phyloP scores from a whole-genome alignment of 2,329 filamentous ascomycete genomes.

The Ceratocystis alfenasii region DNA sequence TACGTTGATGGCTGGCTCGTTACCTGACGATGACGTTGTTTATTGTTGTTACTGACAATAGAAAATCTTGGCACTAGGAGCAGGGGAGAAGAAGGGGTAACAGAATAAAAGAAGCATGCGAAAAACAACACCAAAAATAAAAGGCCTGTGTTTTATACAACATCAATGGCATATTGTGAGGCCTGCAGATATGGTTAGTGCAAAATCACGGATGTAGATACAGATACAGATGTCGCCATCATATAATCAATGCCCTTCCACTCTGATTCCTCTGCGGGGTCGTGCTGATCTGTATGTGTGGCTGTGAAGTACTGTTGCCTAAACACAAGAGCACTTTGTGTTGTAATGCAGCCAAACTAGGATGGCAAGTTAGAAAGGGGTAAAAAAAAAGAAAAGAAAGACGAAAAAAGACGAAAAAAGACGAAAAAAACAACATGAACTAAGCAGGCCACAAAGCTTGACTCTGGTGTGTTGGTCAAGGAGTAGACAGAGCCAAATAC shows the following conservation, averaged over 20 bases:
- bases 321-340: not conserved
- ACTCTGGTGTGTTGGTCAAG: not conserved
- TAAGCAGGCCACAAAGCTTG: not conserved
- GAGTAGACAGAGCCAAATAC: not conserved
- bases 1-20: not conserved
- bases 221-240: no score
- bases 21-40: not conserved
- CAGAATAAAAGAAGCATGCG: no score
- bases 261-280: no score
- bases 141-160: no score
- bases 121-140: no score
- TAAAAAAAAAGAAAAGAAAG: not conserved
- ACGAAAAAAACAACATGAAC: not conserved
- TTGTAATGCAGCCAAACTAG: not conserved
- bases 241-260: no score
- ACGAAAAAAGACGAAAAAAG: not conserved
- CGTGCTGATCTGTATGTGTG: not conserved
- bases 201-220: no score
- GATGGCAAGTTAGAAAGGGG: not conserved
- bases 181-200: no score
- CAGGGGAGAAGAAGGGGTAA: no score
- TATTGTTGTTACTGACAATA: not conserved
- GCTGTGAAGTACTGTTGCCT: not conserved
- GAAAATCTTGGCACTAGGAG: no score
- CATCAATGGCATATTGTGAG: no score